Evolutionary conservation across 495 filamentous ascomycete species (phyloP), one percentile per base, ranked within the genome.

Genomic region (Aspergillus sclerotioniger): DNA sequence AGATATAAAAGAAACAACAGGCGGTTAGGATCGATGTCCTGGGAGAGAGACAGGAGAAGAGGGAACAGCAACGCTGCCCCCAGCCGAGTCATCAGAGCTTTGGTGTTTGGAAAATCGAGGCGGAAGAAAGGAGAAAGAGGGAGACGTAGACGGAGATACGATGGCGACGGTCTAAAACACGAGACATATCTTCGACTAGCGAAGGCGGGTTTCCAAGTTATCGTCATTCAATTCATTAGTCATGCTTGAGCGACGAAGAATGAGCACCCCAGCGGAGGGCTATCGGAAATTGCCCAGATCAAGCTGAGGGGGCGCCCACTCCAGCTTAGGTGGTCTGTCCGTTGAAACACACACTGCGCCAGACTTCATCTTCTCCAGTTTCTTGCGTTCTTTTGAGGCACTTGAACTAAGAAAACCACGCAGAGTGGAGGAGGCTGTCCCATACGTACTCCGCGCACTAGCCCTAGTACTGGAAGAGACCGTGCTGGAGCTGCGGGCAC

Each of bases 231-330:
- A 39, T 53, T 61, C 58, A 48, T 64, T 49, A 56, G 46, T 61
- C 62, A 57, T 58, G 39, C 43, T 12, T 8, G n/a, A n/a, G 56
- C 19, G 49, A 53, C 46, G 39, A n/a, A 12, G 5, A 51, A 21
- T 10, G 15, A 25, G n/a, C 12, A 16, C 50, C 4, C 19, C 20
- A 15, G 47, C 29, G 29, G n/a, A 46, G 44, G 47, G 46, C 51
- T 71, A 74, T n/a, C 64, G 66, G 32, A 76, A 60, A 45, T 74
- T 66, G 37, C 63, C 66, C 52, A 77, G 56, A 51, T 77, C 72
- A 46, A 77, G 59, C 47, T 75, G 69, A 13, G 76, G 76, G 12
- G 76, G 76, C 29, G 70, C 54, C 76, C 76, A 79, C 60, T 76
- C 68, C 57, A 79, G 60, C 41, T 62, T 70, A 17, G 76, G 76